Base-by-base conservation (phyloP, 345 rosid genomes). In the Gossypium bickii region DNA sequence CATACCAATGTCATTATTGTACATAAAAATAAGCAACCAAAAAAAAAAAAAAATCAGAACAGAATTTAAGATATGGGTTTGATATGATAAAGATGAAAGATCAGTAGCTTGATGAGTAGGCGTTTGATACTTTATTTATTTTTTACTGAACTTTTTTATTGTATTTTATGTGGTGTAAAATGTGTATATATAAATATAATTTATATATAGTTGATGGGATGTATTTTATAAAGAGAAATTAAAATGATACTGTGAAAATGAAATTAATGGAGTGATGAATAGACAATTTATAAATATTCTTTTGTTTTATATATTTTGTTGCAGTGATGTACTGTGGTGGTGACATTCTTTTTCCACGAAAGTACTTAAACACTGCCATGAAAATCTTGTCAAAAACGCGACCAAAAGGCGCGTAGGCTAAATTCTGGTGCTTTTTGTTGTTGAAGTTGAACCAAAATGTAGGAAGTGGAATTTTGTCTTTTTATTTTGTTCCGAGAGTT, bases 261-360 rank as follows among this genome's bases (percentile, higher is more conserved):
- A 27, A 70, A 67, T 67, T 18, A 67, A 75, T 57, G 70, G 12
- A 52, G 25, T 70, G 73, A 60, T 59, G 16, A 67, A 55, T 47
- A 67, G 29, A 20, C 71, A 45, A 67, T 45, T 47, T 41, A 63
- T 64, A 38, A 63, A 64, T 22, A 49, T 45, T 66, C 1, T 44
- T 9, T 12, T 45, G 41, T 59, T 59, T 4, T 59, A 9, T 24
- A 59, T 25, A 11, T 25, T 12, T 12, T 44, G 22, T 44, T 41
- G 25, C 7, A 38, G 24, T 66, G 70, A 43, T 4, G 38, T 3
- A 38, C 4, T 17, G 25, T 20, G 38, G 6, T 34, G 38, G 38
- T 34, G 34, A 45, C 70, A 44, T 66, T 66, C 70, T 27, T 45
- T 60, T 52, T 29, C 9, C 25, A 24, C 12, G 8, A 17, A 27